Conservation (phyloP, 345 rosid species). For the Orychophragmus violaceus region DNA sequence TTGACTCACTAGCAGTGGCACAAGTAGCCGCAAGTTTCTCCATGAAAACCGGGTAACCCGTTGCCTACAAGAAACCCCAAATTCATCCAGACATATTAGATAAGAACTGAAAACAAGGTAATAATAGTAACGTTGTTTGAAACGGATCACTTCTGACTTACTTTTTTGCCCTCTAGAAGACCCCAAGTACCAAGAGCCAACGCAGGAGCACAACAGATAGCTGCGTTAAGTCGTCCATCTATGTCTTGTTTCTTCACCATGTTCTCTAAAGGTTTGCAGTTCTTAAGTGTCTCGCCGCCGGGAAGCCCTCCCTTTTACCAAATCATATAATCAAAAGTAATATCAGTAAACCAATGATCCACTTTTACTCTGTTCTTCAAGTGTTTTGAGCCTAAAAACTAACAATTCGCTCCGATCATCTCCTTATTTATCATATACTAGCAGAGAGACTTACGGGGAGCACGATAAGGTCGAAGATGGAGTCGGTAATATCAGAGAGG, state of each 20-base stretch:
- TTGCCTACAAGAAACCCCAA: constrained; percentile 48
- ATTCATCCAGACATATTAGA: not conserved
- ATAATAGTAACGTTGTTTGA: not conserved
- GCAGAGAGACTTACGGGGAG: constrained; percentile 48
- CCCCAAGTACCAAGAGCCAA: constrained; percentile 89
- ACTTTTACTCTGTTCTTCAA: too few species aligned
- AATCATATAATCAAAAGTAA: not conserved
- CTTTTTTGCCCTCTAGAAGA: constrained; percentile 72
- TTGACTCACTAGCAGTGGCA: constrained; percentile 67
- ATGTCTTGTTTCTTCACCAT: constrained; percentile 75
- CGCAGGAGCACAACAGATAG: constrained; percentile 88
- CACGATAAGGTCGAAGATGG: constrained; percentile 62
- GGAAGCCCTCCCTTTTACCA: constrained; percentile 79
- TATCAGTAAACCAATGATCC: too few species aligned
- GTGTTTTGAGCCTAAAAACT: not conserved
- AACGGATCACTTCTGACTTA: constrained; percentile 11
- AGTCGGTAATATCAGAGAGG: constrained; percentile 46
- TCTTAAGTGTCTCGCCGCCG: constrained; percentile 67
- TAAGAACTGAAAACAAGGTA: not conserved
- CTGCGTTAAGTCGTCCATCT: constrained; percentile 68
- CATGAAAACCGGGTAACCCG: constrained; percentile 82
- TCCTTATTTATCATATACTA: not conserved
- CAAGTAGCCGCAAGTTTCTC: constrained; percentile 59
- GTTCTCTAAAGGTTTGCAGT: constrained; percentile 54
- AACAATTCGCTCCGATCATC: not conserved